These are phyloP conservation scores for Sequoiadendron giganteum DNA, from an alignment of 75 land plant genomes.

Conservation along the genomic window DNA sequence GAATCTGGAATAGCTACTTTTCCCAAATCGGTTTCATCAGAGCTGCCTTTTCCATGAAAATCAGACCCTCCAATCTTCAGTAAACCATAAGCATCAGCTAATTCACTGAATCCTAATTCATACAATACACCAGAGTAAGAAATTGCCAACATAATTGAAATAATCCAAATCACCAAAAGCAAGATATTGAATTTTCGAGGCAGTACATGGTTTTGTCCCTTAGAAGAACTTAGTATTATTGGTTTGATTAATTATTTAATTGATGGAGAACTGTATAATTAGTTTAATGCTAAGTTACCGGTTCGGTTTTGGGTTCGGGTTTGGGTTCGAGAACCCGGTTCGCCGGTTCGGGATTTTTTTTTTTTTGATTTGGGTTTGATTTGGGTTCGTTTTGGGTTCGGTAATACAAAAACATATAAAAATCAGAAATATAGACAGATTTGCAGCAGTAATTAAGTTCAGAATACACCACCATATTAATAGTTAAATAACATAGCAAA, in stretches of 20 bases:
- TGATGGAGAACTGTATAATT: conserved; percentile 1
- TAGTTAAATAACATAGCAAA: too few species aligned
- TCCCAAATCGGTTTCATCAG: conserved; percentile 73
- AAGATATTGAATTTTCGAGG: neutral
- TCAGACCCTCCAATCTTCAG: conserved; percentile 96
- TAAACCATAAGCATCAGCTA: conserved; percentile 68
- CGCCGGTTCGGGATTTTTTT: too few species aligned
- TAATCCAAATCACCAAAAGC: neutral
- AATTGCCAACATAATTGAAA: conserved; percentile 25
- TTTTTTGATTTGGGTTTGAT: too few species aligned
- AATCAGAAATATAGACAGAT: too few species aligned
- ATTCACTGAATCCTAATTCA: conserved; percentile 56
- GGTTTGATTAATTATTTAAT: neutral
- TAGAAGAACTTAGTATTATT: neutral
- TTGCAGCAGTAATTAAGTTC: too few species aligned
- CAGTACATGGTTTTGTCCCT: neutral
- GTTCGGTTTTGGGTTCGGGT: too few species aligned
- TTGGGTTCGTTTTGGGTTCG: too few species aligned
- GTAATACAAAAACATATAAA: too few species aligned
- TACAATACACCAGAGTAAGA: neutral
- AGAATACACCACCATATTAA: too few species aligned
- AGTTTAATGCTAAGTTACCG: too few species aligned
- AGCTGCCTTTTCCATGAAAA: conserved; percentile 78
- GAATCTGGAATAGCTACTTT: conserved; percentile 48
- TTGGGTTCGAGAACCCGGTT: too few species aligned